Evolutionary conservation across 257 asterid genomes (phyloP), one percentile per base, ranked within the genome.

Genomic region (Perilla frutescens): DNA sequence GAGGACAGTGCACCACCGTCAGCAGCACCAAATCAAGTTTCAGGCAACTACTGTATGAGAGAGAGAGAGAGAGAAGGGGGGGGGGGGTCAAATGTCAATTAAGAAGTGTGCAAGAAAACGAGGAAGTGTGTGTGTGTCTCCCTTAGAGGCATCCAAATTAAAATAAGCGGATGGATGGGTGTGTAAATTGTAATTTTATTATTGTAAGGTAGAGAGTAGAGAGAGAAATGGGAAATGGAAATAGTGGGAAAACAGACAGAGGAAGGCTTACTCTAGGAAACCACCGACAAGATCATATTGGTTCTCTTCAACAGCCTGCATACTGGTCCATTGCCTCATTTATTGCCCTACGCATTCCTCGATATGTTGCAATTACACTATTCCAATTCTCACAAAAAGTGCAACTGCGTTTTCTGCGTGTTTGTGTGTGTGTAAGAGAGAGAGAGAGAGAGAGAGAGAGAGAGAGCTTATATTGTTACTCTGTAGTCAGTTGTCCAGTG

Each of bases 261-360:
- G 41, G 15, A 43, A 57, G 79, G 61, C 74, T 80, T 69, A 70
- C 79, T 71, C 79, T 57, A 70, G 76, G 63, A 75, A 81, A 75
- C 87, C 87, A 81, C 97, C 92, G 97, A 87, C 97, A 88, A 76
- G 43, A 49, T 78, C 78, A 73, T 85, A 83, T 81, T 88, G 86
- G 66, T 82, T 64, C 72, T 74, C 72, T 64, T 55, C 43, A 31
- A 43, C 36, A 43, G 68, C 54, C 53, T 62, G 68, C 68, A 62
- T 8, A 8, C 44, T 41, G 10, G 47, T 13, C 45, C 71, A 40
- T 73, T 63, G 57, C 49, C 77, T 31, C 58, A 63, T 54, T 62
- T 62, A 20, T 20, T 20, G 26, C 26, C 26, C 26, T 20, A 20
- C 26, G 26, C 26, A 20, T 20, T 20, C 26, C 26, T 20, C 26